phyloP scores from a whole-genome alignment of 495 filamentous ascomycete genomes.

The Xylaria intraflava region DNA sequence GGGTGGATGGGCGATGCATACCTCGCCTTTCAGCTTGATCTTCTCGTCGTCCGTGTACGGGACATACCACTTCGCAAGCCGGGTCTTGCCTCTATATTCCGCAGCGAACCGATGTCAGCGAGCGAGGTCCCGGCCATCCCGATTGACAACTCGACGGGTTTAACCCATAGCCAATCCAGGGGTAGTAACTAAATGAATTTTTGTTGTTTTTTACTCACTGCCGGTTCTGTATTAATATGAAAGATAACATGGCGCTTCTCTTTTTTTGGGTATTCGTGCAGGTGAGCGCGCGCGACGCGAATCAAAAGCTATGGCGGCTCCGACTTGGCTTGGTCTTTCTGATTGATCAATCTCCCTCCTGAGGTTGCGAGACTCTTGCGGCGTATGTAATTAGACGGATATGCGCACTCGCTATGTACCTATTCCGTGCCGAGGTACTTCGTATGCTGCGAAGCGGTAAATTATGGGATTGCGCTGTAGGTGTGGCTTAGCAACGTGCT shows the following conservation, averaged over 20 bases:
- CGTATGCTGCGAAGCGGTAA: too few species aligned
- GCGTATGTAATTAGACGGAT: too few species aligned
- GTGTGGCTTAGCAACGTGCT: neutral
- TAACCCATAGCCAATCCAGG: too few species aligned
- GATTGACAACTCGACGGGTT: neutral
- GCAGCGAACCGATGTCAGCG: neutral
- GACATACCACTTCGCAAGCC: constrained; percentile 97
- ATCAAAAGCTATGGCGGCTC: neutral
- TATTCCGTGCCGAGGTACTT: neutral
- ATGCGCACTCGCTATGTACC: too few species aligned
- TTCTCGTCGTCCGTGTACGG: constrained; percentile 97
- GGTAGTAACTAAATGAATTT: neutral
- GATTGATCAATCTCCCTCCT: neutral
- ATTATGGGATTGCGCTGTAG: neutral
- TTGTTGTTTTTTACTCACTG: constrained; percentile 52
- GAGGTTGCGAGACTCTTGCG: neutral
- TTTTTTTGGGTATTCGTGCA: too few species aligned
- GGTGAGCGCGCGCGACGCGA: neutral
- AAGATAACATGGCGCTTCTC: constrained; percentile 69
- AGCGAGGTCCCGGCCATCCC: neutral
- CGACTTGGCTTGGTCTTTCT: neutral
- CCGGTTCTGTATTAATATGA: constrained; percentile 94
- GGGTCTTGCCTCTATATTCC: constrained; percentile 80
- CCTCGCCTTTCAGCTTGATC: constrained; percentile 89
- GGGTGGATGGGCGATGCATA: constrained; percentile 16